phyloP scores from a whole-genome alignment of 2,329 filamentous ascomycete species.

The Ilyonectria sp. region DNA sequence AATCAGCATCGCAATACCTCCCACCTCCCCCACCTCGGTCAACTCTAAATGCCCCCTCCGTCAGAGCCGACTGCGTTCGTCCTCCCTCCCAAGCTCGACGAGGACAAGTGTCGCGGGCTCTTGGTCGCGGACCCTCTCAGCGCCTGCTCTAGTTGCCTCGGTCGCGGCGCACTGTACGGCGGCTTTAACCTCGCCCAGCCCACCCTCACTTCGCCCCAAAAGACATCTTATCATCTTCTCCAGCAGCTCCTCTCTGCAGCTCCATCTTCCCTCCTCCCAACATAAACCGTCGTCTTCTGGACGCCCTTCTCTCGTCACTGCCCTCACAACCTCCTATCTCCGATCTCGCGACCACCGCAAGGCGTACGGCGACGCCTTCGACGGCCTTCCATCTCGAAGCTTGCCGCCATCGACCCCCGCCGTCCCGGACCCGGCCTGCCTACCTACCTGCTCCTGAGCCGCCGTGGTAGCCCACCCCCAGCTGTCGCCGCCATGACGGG shows the following conservation, averaged over 20 bases:
- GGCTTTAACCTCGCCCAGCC: conserved; percentile 45
- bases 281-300: conserved; percentile 32
- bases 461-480: conserved; percentile 42
- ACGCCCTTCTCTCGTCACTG: conserved; percentile 29
- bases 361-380: conserved; percentile 37
- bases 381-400: conserved; percentile 31
- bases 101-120: conserved; percentile 20
- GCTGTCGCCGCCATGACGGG: conserved; percentile 62
- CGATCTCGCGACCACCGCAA: conserved; percentile 31
- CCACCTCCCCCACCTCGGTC: conserved; percentile 7
- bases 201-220: conserved; percentile 49
- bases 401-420: conserved; percentile 40
- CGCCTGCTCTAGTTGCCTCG: conserved; percentile 21
- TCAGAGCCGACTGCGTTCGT: conserved; percentile 15
- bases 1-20: not conserved
- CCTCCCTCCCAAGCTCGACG: conserved; percentile 12
- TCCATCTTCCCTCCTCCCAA: conserved; percentile 44
- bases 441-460: conserved; percentile 40
- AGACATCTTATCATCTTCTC: conserved; percentile 49
- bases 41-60: conserved; percentile 25
- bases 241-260: conserved; percentile 38
- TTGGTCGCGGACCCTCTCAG: conserved; percentile 3
- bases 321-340: conserved; percentile 9
- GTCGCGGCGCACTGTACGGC: conserved; percentile 47
- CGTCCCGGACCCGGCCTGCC: conserved; percentile 36